Base-by-base conservation (phyloP, 139 green algal species). In the Coelastrella sp. region DNA sequence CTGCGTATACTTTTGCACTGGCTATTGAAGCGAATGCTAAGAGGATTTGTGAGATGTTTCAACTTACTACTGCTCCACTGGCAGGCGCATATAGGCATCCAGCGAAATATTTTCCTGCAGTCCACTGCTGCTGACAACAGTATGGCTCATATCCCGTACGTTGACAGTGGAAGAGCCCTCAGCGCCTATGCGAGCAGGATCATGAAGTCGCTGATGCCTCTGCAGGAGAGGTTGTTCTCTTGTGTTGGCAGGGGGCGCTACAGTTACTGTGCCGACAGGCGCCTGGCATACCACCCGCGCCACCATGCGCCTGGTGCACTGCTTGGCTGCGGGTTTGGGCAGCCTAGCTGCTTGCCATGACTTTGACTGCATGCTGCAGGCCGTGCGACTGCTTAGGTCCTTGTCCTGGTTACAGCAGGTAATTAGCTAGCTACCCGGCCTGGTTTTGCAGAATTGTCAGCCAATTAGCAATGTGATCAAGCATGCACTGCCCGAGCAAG, bases 1-100 rank as follows among this genome's bases (percentile, higher is more conserved):
- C 35, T 49, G 35, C 35, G 35, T 49, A 49, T 49, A 3, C 35
- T 49, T 49, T 49, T 49, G 35, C 35, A 49, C 35, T 49, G 35
- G 35, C 35, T 49, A 3, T 49, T 49, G 35, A 49, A 49, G 35
- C 35, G 35, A 49, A 49, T 49, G 35, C 35, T 49, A 49, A 49
- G 3, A 49, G 35, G 3, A 5, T 49, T 49, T 49, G 35, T 49
- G 35, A 49, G 35, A 49, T 49, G 19, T 76, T 27, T 3, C 10
- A 8, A 76, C 68, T 76, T 25, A 76, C 68, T 83, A 83, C 78
- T 83, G 78, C 24, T 83, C 78, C 6, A 83, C 78, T 83, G 78
- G 78, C 25, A 83, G 49, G 12, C 17, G 27, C 91, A 95, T 93
- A 87, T 95, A 95, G 1, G 81, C 22, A 10, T 92, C 83, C 78